Evolutionary conservation across 164 flowering plant species (phyloP), one percentile per base, ranked within the genome.

Genomic region (Akebia trifoliata): DNA sequence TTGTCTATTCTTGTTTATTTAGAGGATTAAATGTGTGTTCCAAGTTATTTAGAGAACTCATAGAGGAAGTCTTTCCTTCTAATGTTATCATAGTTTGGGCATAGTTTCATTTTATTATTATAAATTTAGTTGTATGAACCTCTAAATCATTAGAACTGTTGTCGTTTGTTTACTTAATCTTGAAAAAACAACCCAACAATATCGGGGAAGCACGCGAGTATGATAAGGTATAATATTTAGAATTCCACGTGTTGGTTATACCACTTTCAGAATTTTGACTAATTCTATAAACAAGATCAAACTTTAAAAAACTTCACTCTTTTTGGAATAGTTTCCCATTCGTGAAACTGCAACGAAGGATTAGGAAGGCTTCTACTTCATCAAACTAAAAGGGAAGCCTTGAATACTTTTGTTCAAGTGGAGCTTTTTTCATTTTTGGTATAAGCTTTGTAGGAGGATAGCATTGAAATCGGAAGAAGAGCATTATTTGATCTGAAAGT

Each of bases 381-480:
- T 65, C 82, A 78, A 66, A 61, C 68, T 62, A 74, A 69, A 63
- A 69, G 49, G 47, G 84, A 76, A 66, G 76, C 82, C 29, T 66
- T 67, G 2, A 74, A 72, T 63, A 54, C 69, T 25, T 18, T 56
- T 50, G 57, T 60, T 45, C 75, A 73, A 64, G 46, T 62, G 40
- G 88, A 83, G 46, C 69, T 78, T 44, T 66, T 90, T 62, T 66
- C 76, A 17, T 65, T 72, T 18, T 63, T 90, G 26, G 81, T 79
- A 29, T 78, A 81, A 35, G 81, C 86, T 26, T 57, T 90, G 75
- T 88, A 66, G 52, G 99, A 94, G 74, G 97, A 90, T 49, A 88
- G 97, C 10, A 94, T 97, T 74, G 97, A 94, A 79, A 96, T 88
- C 31, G 72, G 91, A 64, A 82, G 92, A 76, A 82, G 87, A 69